phyloP scores from a whole-genome alignment of 345 rosid species.

The Eucalyptus cloeziana region DNA sequence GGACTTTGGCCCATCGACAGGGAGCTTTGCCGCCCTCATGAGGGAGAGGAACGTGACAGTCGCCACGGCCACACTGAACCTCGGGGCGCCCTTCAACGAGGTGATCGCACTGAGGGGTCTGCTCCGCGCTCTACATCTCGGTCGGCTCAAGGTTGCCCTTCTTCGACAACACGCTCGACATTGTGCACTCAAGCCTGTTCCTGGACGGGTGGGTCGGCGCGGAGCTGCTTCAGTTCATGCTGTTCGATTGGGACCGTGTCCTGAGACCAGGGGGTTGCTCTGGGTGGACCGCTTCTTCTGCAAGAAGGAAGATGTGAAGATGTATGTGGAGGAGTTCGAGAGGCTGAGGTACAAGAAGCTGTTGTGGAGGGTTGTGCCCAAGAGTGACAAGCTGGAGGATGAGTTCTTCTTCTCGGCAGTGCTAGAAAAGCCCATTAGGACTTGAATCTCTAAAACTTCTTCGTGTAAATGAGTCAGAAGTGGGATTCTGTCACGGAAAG shows the following conservation, averaged over 20 bases:
- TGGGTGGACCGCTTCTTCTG: constrained; percentile 54
- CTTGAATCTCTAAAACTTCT: background rate
- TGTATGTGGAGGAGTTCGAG: constrained; percentile 27
- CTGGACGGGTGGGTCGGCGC: constrained; percentile 39
- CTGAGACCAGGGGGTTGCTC: constrained; percentile 34
- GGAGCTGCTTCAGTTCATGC: constrained; percentile 30
- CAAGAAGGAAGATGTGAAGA: constrained; percentile 18
- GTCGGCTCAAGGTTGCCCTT: constrained; percentile 43
- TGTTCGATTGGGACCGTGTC: constrained; percentile 41
- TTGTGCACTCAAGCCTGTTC: constrained; percentile 33
- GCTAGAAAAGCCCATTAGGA: constrained; percentile 30
- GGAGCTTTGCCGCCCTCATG: constrained; percentile 52
- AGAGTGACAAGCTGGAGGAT: constrained; percentile 27
- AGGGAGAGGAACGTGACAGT: constrained; percentile 29
- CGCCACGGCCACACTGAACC: constrained; percentile 27
- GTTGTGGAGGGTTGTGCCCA: constrained; percentile 31
- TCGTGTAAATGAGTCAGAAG: background rate
- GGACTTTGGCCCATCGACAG: constrained; percentile 39
- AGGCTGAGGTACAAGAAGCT: constrained; percentile 30
- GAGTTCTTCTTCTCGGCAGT: constrained; percentile 48
- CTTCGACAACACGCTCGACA: constrained; percentile 47
- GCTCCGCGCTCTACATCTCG: constrained; percentile 29
- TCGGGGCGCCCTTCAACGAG: constrained; percentile 43
- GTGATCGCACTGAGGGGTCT: constrained; percentile 46
- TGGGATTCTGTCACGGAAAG: background rate